phyloP scores from a whole-genome alignment of 176 grass and related monocot genomes.

The Zea mays region Zm-B73-REFERENCE-NAM-5.0 NC_050101.1:177423001-177423500 shows the following conservation, averaged over 20 bases:
- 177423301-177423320: background rate
- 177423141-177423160: no score
- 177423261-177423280: background rate
- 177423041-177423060: no score
- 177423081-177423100: no score
- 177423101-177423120: no score
- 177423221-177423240: no score
- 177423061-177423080: no score
- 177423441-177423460: background rate
- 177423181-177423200: no score
- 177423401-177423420: background rate
- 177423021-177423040: background rate
- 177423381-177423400: background rate
- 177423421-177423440: background rate
- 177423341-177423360: background rate
- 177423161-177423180: no score
- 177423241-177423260: background rate
- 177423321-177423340: background rate
- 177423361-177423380: background rate
- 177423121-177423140: no score
- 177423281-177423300: background rate
- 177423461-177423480: background rate
- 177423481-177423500: no score
- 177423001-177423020: background rate
- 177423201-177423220: no score